These are phyloP conservation scores for Pestalotiopsis sp. DNA, from an alignment of 2,329 filamentous ascomycete genomes.

Conservation along the genomic window DNA sequence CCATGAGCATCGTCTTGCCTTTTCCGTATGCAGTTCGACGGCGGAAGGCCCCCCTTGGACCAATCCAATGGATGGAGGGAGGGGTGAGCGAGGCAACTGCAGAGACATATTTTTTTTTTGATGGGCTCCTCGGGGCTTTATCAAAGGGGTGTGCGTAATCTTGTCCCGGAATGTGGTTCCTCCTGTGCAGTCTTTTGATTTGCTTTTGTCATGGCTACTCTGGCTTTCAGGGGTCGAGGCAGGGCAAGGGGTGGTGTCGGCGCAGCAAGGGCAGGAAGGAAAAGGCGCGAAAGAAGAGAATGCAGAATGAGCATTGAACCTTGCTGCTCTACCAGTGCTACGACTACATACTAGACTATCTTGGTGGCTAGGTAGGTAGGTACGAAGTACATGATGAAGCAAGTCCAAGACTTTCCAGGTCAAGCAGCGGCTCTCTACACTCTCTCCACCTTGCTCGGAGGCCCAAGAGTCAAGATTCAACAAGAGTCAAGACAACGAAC, in stretches of 20 bases:
- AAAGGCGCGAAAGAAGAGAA: not conserved
- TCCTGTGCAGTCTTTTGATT: not conserved
- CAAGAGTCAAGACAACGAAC: conserved; percentile 19
- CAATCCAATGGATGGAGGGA: not conserved
- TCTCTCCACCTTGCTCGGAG: not conserved
- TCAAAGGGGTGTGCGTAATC: not conserved
- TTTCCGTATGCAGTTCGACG: conserved; percentile 22
- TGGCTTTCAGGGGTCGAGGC: not conserved
- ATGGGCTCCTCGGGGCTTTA: not conserved
- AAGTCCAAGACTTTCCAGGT: not conserved
- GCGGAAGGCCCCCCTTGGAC: not conserved
- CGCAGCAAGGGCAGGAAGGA: not conserved
- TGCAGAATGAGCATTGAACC: not conserved
- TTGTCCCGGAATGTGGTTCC: conserved; percentile 3
- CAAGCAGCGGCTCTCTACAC: not conserved
- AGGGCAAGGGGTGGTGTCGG: not conserved
- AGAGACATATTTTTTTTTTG: not conserved
- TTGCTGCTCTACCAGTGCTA: not conserved
- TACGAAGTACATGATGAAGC: not conserved
- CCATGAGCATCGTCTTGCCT: conserved; percentile 32
- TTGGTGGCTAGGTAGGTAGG: not conserved
- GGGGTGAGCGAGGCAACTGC: not conserved
- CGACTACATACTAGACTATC: not conserved
- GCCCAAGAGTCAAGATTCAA: not conserved
- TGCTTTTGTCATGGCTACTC: conserved; percentile 3